phyloP scores from a whole-genome alignment of 2,329 filamentous ascomycete genomes.

The Phaeosphaeriaceae sp. region DNA sequence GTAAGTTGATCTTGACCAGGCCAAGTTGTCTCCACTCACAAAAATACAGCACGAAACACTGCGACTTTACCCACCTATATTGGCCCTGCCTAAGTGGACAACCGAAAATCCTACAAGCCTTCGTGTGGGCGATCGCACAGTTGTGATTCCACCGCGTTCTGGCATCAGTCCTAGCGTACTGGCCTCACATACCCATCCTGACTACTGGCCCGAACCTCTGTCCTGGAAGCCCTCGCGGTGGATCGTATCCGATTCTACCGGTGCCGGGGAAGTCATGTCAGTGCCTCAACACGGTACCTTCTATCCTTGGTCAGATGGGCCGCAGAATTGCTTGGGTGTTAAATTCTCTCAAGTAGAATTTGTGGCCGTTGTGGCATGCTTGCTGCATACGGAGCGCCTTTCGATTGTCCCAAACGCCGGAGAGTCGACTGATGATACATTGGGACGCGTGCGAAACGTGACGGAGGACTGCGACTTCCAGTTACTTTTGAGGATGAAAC shows the following conservation, averaged over 20 bases:
- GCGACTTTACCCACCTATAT: constrained; percentile 50
- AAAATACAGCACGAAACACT: constrained; percentile 50
- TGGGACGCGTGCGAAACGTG: constrained; percentile 4
- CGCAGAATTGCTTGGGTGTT: constrained; percentile 35
- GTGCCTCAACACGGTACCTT: constrained; percentile 9
- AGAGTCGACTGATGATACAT: constrained; percentile 4
- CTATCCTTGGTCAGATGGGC: constrained; percentile 19
- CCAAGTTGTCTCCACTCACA: neutral
- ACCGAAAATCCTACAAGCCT: constrained; percentile 3
- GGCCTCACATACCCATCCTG: constrained; percentile 34
- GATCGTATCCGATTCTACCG: constrained; percentile 10
- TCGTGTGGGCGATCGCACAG: neutral
- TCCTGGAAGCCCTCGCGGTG: constrained; percentile 40
- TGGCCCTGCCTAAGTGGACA: constrained; percentile 37
- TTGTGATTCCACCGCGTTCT: constrained; percentile 12
- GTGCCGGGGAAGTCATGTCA: constrained; percentile 1
- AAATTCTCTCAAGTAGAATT: constrained; percentile 48
- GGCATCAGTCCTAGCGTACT: constrained; percentile 17
- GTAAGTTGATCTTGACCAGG: constrained; percentile 6
- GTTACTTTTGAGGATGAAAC: constrained; percentile 7
- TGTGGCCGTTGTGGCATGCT: constrained; percentile 36
- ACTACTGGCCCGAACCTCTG: constrained; percentile 33
- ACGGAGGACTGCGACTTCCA: constrained; percentile 12
- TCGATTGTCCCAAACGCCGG: constrained; percentile 1
- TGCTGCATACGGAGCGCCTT: constrained; percentile 19